These are phyloP conservation scores for Beauveria medogensis DNA, from an alignment of 2,329 filamentous ascomycete species.

Conservation along the genomic window DNA sequence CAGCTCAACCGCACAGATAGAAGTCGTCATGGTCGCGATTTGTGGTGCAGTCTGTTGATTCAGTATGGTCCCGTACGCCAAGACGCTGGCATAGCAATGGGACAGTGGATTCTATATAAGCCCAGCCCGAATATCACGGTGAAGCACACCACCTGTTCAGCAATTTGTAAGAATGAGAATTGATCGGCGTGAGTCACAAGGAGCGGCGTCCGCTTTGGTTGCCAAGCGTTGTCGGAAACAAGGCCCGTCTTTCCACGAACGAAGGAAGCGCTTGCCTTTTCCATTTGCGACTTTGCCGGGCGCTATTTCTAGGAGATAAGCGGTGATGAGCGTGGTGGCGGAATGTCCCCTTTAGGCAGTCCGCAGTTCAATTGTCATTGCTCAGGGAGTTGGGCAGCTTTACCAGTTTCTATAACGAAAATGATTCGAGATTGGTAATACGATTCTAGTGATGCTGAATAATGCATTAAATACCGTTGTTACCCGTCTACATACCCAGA, in stretches of 20 bases:
- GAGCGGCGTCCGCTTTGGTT: background rate
- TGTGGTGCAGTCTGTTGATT: background rate
- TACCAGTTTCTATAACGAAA: too few species aligned
- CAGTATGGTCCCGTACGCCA: background rate
- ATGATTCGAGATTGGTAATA: background rate
- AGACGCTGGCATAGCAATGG: background rate
- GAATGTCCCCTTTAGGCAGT: constrained; percentile 6
- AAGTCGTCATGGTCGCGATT: background rate
- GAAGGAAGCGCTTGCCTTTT: background rate
- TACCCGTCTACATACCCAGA: constrained; percentile 15
- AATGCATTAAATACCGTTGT: background rate
- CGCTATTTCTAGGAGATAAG: too few species aligned
- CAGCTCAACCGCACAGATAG: constrained; percentile 1
- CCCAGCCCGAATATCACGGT: background rate
- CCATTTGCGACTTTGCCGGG: too few species aligned
- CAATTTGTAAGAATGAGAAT: background rate
- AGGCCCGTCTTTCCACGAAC: constrained; percentile 3
- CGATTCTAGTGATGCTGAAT: background rate
- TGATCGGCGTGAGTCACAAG: constrained; percentile 4
- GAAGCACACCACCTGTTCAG: too few species aligned
- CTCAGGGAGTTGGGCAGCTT: too few species aligned
- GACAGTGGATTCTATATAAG: background rate
- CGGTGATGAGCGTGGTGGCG: background rate
- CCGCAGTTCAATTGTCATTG: background rate
- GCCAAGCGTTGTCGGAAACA: background rate